A percentile compares a stretch with the other conserved stretches of the same genome.
phyloP scores from a whole-genome alignment of 352 stramenopile species.

The Pythium oligandrum region DNA sequence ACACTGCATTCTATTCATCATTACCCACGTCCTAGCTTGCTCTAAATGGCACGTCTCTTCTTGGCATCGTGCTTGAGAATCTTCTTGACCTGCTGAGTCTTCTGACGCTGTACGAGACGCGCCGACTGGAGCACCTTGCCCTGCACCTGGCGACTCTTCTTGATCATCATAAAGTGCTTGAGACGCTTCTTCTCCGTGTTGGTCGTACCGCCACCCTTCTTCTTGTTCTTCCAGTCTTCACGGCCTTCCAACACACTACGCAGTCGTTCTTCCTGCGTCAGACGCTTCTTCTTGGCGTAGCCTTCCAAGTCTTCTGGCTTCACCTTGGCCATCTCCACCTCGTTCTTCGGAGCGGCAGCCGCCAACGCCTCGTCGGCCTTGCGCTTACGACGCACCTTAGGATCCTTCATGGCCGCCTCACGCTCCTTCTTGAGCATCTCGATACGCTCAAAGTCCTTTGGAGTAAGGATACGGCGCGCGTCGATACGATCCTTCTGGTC shows the following conservation, averaged over 20 bases:
- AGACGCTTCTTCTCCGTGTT: conserved; percentile 97
- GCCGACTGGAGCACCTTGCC: conserved; percentile 84
- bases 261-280: conserved; percentile 84
- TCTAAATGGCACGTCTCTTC: conserved; percentile 49
- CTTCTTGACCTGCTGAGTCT: conserved; percentile 81
- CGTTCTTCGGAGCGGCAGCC: conserved; percentile 28
- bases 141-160: conserved; percentile 91
- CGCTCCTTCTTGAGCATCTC: conserved; percentile 89
- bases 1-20: too few species aligned
- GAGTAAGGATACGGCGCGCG: conserved; percentile 83
- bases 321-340: conserved; percentile 55
- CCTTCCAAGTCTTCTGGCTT: conserved; percentile 76
- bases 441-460: conserved; percentile 87
- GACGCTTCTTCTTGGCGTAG: conserved; percentile 87
- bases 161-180: conserved; percentile 99
- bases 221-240: conserved; percentile 90
- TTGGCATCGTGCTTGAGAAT: conserved; percentile 81
- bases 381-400: conserved; percentile 72
- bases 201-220: conserved; percentile 92
- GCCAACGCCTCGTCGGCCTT: conserved; percentile 70
- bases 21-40: not conserved
- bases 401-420: conserved; percentile 72
- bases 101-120: conserved; percentile 73
- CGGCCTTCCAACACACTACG: conserved; percentile 85
- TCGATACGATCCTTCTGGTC: conserved; percentile 80